Base-by-base conservation (phyloP, 495 filamentous ascomycete genomes). In the Xylaria venustula region DNA sequence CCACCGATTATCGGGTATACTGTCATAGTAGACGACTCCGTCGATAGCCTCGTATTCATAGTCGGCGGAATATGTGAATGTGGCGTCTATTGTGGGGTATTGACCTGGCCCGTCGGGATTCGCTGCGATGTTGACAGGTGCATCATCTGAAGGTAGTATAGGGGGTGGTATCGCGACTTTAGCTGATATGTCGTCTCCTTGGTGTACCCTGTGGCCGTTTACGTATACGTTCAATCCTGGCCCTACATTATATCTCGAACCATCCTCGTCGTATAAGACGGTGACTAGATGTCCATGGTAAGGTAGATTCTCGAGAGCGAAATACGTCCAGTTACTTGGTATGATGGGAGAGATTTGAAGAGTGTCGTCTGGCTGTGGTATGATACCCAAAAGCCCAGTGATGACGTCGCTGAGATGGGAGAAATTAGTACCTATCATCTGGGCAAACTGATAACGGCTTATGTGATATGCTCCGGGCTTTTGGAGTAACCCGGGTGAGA, bases 231-330 rank as follows among this genome's bases (percentile, higher is more conserved):
- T 71, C 47, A 79, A 49, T 1, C 76, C 75, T 7, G 61, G 41
- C 3, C 66, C 67, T 17, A 58, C 49, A 9, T 67, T 61, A 34
- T 80, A 80, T 52, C 73, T 68, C 8, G 73, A 68, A 0, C 75
- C 77, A 49, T 73, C 40, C 45, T 67, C 45, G 53, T 80, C 77
- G 65, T 75, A 80, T 0, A 80, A 58, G 19, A 79, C 52, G 7
- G 75, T 75, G 9, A 81, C 50, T 8, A 73, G 55, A 44, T 75
- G 70, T 15, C 78, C 77, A 51, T 81, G 77, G 47, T 79, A 81
- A 0, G 76, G 41, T 9, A 77, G 49, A 34, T 77, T 77, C 45
- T 81, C 78, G 15, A 81, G 64, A 14, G 72, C 75, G 58, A 77
- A 81, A 49, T 79, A 73, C 9, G 71, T 69, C 78, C 78, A 81